Evolutionary conservation across 148 eudicot species (phyloP).

Genomic region (Tetragonia tetragonoides): DNA sequence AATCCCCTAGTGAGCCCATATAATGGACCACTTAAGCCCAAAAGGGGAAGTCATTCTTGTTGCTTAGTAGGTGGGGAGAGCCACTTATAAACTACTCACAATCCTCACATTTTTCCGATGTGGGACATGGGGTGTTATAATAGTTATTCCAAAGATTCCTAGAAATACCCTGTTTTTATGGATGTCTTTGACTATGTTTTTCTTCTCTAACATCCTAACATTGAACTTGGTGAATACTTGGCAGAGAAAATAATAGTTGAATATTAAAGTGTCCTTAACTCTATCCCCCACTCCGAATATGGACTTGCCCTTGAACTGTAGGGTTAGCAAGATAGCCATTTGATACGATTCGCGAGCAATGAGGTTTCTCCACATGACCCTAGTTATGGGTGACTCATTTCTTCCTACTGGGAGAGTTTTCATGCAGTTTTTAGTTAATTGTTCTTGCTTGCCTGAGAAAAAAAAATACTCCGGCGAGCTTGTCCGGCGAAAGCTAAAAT

Average conservation of each 20-base stretch:
- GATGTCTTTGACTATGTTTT: conserved; percentile 31
- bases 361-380: conserved; percentile 46
- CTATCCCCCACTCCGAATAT: conserved; percentile 29
- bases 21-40: too few species aligned
- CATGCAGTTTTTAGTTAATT: conserved; percentile 35
- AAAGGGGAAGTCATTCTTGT: too few species aligned
- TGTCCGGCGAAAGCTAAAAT: too few species aligned
- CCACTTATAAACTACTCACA: too few species aligned
- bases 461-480: too few species aligned
- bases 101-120: too few species aligned
- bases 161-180: conserved; percentile 29
- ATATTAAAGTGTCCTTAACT: conserved; percentile 41
- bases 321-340: conserved; percentile 29
- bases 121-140: too few species aligned
- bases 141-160: conserved; percentile 24
- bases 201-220: conserved; percentile 31
- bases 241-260: conserved; percentile 45
- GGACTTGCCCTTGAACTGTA: conserved; percentile 36
- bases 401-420: conserved; percentile 36
- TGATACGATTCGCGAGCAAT: conserved; percentile 37
- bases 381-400: conserved; percentile 39
- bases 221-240: conserved; percentile 41
- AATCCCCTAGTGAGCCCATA: too few species aligned
- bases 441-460: too few species aligned
- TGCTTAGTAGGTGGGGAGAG: too few species aligned